These are phyloP conservation scores for Xanthoceras sorbifolium DNA, from an alignment of 345 rosid genomes.

Conservation along the genomic window DNA sequence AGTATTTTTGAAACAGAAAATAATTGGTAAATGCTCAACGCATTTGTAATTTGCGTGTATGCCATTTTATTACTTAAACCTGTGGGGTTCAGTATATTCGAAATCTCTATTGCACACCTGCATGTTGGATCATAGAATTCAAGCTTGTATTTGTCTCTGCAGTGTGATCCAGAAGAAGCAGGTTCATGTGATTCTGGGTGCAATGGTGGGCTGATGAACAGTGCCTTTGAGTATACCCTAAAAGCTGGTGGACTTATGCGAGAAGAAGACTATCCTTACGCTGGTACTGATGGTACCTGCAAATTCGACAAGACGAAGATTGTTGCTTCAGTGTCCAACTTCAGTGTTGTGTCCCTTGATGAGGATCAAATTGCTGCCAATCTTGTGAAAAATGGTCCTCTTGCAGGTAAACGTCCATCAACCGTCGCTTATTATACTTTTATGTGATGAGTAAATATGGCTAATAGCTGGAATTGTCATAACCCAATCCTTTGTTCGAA, in stretches of 20 bases:
- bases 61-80: too few relatives aligned
- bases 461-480: not conserved
- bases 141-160: constrained; percentile 26
- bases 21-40: too few relatives aligned
- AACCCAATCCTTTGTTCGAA: constrained; percentile 7
- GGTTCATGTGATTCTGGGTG: constrained; percentile 90
- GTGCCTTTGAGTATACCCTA: constrained; percentile 82
- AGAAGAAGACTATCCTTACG: constrained; percentile 90
- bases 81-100: too few relatives aligned
- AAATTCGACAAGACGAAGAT: constrained; percentile 81
- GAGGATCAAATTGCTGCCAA: constrained; percentile 95
- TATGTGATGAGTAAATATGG: too few relatives aligned
- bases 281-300: constrained; percentile 70
- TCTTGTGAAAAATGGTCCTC: constrained; percentile 90
- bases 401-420: constrained; percentile 68
- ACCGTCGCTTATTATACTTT: too few relatives aligned
- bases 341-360: constrained; percentile 78
- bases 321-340: constrained; percentile 81
- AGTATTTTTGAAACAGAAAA: too few relatives aligned
- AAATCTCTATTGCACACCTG: too few relatives aligned
- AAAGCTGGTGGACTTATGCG: constrained; percentile 91
- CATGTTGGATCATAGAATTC: too few relatives aligned
- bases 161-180: constrained; percentile 89
- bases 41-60: too few relatives aligned
- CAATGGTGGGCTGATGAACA: constrained; percentile 91